Conservation (phyloP, 1,284 basidiomycete genomes). For the Heterobasidion irregulare region DNA sequence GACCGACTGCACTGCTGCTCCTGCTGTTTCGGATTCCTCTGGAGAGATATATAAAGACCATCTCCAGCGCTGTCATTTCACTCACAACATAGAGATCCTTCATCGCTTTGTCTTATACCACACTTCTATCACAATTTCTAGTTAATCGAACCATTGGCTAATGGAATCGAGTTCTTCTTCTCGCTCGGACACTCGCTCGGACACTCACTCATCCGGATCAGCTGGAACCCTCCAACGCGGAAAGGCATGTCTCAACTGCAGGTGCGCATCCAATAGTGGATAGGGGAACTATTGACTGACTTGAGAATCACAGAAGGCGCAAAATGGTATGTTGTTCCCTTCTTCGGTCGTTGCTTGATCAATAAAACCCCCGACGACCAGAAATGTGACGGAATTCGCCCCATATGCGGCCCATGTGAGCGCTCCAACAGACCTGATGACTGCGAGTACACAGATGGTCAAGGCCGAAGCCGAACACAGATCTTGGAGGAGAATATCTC, state of each 20-base stretch:
- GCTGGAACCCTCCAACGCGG: slow-evolving; percentile 16
- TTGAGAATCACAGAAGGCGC: slow-evolving; percentile 20
- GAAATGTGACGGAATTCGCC: slow-evolving; percentile 33
- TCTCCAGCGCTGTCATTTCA: too few relatives aligned
- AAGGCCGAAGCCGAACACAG: slow-evolving; percentile 24
- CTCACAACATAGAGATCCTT: too few relatives aligned
- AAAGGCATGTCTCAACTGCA: slow-evolving; percentile 18
- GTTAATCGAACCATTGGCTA: too few relatives aligned
- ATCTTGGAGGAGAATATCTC: slow-evolving; percentile 29
- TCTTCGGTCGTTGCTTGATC: not conserved
- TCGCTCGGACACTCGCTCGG: not conserved
- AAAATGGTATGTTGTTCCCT: slow-evolving; percentile 24
- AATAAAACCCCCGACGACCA: slow-evolving; percentile 8
- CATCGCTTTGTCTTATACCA: too few relatives aligned
- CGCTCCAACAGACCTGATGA: slow-evolving; percentile 26
- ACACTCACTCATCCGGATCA: not conserved
- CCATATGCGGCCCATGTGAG: slow-evolving; percentile 27
- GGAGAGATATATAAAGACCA: too few relatives aligned
- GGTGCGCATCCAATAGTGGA: slow-evolving; percentile 6
- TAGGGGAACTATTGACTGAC: not conserved
- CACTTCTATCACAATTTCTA: too few relatives aligned
- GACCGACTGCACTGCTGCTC: too few relatives aligned
- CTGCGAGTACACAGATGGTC: slow-evolving; percentile 32
- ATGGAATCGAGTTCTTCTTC: not conserved
- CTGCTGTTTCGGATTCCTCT: too few relatives aligned